Evolutionary conservation across 2,329 filamentous ascomycete genomes (phyloP), one percentile per base, ranked within the genome.

Genomic region (Fusarium pseudoanthophilum): DNA sequence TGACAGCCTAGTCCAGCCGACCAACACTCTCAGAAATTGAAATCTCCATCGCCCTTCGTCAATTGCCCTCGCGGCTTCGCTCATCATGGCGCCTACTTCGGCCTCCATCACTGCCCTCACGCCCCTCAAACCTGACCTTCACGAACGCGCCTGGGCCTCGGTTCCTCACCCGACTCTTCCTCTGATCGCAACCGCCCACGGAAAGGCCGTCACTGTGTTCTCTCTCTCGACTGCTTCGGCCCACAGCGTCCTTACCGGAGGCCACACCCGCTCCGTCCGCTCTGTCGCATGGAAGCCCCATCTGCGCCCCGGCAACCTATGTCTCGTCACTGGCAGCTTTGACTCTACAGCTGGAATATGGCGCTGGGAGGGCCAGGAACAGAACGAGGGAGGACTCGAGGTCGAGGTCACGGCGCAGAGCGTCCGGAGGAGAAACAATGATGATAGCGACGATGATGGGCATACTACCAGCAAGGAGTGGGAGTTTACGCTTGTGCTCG

Each of bases 291-390:
- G 96, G 96, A 97, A 97, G 83, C 95, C 95, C 1, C 87, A 88
- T 68, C 83, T 89, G 28, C 48, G 84, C 87, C 20, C 83, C 85
- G 7, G 86, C 69, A 90, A 91, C 79, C 91, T 93, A 63, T 94
- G 95, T 49, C 88, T 98, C 21, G 95, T 95, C 10, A 97, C 95
- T 0, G 96, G 94, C 8, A 96, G 93, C 80, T 99, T 99, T 80
- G 96, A 99, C 82, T 92, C 94, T 21, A 97, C 93, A 3, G 95
- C 95, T 4, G 96, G 95, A 15, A 89, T 93, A 77, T 97, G 91
- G 95, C 91, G 89, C 72, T 91, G 88, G 83, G 89, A 90, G 75
- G 87, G 87, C 73, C 85, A 86, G 59, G 65, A 58, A 21, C 76
- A 76, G 4, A 79, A 82, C 26, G 73, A 71, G 4, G 78, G 76